Evolutionary conservation across 345 rosid genomes (phyloP), one percentile per base, ranked within the genome.

Genomic region (Arabis alpina): DNA sequence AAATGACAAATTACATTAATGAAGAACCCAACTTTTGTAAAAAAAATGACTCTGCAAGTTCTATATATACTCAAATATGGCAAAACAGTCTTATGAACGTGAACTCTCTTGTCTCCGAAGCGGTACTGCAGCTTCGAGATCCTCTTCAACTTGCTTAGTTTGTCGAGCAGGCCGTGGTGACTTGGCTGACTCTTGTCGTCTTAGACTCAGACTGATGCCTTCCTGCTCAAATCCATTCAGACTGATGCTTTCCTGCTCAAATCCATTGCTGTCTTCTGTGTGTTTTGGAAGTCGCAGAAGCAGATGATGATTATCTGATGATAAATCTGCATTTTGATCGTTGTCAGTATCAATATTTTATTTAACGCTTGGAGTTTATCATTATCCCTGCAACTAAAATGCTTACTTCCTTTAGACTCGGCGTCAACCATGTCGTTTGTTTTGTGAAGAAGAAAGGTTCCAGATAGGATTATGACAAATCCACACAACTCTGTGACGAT

Each of bases 401-500:
- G 47, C 68, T 19, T 64, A 64, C 68, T 64, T 64, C 5, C 48
- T 54, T 44, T 43, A 70, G 71, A 24, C 77, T 52, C 66, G 64
- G 79, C 81, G 44, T 82, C 88, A 56, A 61, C 80, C 84, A 86
- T 79, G 80, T 88, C 93, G 27, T 83, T 83, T 13, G 91, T 86
- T 76, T 75, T 80, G 80, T 88, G 93, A 61, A 86, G 89, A 80
- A 86, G 91, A 76, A 86, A 84, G 45, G 93, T 86, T 34, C 87
- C 93, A 15, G 86, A 81, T 27, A 88, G 80, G 70, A 88, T 88
- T 0, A 82, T 83, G 49, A 88, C 83, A 68, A 88, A 88, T 54
- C 90, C 93, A 62, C 93, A 84, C 66, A 82, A 65, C 77, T 86
- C 90, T 0, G 87, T 84, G 15, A 84, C 75, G 67, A 88, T 84